Evolutionary conservation across 345 rosid genomes (phyloP).

Genomic region (Eucalyptus pauciflora): DNA sequence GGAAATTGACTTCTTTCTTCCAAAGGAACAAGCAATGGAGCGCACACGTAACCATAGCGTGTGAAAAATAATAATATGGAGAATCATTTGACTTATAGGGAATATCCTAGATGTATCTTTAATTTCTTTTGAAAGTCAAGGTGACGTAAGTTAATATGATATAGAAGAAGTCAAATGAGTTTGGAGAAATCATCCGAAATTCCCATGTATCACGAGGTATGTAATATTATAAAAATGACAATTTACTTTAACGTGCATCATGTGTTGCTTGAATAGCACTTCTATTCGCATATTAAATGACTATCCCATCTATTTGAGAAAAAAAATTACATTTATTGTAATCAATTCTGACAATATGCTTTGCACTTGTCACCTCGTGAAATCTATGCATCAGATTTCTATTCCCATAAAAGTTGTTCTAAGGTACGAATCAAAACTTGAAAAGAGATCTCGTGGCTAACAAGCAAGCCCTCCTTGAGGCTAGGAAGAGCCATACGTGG

Average conservation of each 20-base stretch:
- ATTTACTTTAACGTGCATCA: neutral
- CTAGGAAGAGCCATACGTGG: no score
- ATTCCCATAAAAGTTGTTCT: no score
- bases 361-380: no score
- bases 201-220: no score
- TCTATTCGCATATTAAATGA: fast-evolving
- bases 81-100: neutral
- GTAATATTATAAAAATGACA: neutral
- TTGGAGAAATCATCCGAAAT: fast-evolving
- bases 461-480: no score
- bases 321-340: no score
- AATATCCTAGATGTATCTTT: neutral
- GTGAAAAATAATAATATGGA: neutral
- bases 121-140: neutral
- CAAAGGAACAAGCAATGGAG: neutral
- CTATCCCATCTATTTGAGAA: neutral
- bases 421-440: no score
- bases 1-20: neutral
- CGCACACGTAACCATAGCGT: neutral
- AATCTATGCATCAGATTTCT: no score
- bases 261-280: neutral
- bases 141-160: neutral
- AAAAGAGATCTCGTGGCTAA: no score
- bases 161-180: neutral
- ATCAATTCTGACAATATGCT: no score